A percentile compares a stretch with the other conserved stretches of the same genome.
phyloP scores from a whole-genome alignment of 805 yeast genomes.

The Saturnispora mendoncae region DNA sequence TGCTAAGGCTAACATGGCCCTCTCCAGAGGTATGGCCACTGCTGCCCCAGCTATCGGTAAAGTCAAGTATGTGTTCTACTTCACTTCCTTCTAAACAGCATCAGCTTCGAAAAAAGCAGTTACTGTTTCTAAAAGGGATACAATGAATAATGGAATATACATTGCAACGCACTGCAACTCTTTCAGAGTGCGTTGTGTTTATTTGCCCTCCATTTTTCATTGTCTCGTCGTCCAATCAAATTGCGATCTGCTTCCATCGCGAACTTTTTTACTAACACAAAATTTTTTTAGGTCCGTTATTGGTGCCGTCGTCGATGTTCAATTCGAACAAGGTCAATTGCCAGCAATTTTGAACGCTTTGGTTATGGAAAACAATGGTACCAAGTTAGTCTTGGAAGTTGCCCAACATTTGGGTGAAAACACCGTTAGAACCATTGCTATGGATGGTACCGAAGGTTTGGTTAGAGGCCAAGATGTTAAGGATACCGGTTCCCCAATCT shows the following conservation, averaged over 20 bases:
- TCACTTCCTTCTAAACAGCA: too few species aligned
- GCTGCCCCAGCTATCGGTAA: slow-evolving; percentile 74
- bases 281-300: slow-evolving; percentile 67
- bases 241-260: neutral
- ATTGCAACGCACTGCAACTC: too few species aligned
- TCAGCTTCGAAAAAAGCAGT: too few species aligned
- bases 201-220: too few species aligned
- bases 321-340: slow-evolving; percentile 93
- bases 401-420: slow-evolving; percentile 99
- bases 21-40: slow-evolving; percentile 70
- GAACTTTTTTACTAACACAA: slow-evolving; percentile 18
- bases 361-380: slow-evolving; percentile 68
- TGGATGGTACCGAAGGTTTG: slow-evolving; percentile 99
- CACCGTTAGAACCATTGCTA: slow-evolving; percentile 99
- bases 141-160: too few species aligned
- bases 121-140: too few species aligned
- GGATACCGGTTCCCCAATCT: slow-evolving; percentile 98
- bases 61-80: slow-evolving; percentile 60
- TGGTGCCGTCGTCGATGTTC: slow-evolving; percentile 99
- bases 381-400: slow-evolving; percentile 85
- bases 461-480: slow-evolving; percentile 89
- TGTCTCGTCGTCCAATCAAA: slow-evolving; percentile 2
- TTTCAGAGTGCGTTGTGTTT: too few species aligned
- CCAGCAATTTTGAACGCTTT: slow-evolving; percentile 98
- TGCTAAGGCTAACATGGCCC: slow-evolving; percentile 72